Base-by-base conservation (phyloP, 768 basidiomycete genomes). In the Auricularia sp. region DNA sequence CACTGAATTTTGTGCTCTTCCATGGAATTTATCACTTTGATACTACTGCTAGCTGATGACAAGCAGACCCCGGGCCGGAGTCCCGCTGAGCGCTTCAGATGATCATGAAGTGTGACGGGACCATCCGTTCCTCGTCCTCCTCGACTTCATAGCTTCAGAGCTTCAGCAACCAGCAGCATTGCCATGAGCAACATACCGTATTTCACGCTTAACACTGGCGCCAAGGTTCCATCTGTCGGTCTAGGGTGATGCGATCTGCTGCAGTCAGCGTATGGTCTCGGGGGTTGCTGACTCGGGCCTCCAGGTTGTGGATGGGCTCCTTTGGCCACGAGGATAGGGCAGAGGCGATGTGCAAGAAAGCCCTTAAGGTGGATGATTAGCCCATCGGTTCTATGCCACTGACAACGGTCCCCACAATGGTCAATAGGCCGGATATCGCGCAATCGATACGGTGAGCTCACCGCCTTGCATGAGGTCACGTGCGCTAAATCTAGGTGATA, bases 401-500 rank as follows among this genome's bases (percentile, higher is more conserved):
- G 14, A 51, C 47, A 12, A 12, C 6, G 11, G 47, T 16, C 10
- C 33, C 4, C 14, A 8, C 23, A 8, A 78, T 79, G 67, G 72
- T 75, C 35, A 78, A 29, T 62, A 81, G 74, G 66, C 64, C 47
- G 82, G 81, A 4, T 84, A 83, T 72, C 74, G 78, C 11, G 80
- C 80, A 66, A 74, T 84, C 47, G 80, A 81, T 69, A 80, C 70
- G 21, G 70, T 61, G 33, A 29, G 62, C 33, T 36, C 69, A 23
- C 29, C 54, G 8, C 29, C 23, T 56, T 59, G 16, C 6, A 14
- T 6, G 7, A 23, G 8, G 7, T 6, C 14, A 18, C 56, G 56
- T 51, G 11, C 18, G 29, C 11, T 59, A 59, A 29, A 21, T 33
- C 18, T 59, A 6, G 8, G 5, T 42, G 29, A 10, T 35, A 59